Evolutionary conservation across 2,329 filamentous ascomycete genomes (phyloP).

Genomic region (Peltaster fructicola): DNA sequence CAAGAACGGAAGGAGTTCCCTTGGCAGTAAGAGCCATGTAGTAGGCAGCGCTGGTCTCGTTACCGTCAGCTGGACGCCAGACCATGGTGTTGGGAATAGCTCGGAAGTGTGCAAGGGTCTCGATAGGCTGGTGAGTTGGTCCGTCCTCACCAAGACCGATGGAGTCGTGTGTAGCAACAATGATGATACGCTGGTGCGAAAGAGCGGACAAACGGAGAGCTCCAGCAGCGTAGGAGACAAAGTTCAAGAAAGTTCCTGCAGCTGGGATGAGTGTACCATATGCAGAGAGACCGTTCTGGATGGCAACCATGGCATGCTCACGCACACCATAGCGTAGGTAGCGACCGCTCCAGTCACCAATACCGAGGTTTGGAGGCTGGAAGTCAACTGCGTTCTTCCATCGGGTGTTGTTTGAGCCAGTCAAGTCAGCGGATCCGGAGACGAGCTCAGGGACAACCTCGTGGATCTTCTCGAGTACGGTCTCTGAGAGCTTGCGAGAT

Average conservation of each 20-base stretch:
- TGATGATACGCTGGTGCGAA: constrained; percentile 79
- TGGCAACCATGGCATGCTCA: constrained; percentile 81
- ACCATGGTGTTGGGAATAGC: constrained; percentile 98
- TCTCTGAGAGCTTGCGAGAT: constrained; percentile 92
- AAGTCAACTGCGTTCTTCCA: constrained; percentile 97
- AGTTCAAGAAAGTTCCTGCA: constrained; percentile 96
- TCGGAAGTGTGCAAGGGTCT: constrained; percentile 96
- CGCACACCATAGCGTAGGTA: constrained; percentile 88
- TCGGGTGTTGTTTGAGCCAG: constrained; percentile 93
- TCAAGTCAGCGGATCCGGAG: constrained; percentile 93
- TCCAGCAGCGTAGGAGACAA: constrained; percentile 93
- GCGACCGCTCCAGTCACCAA: constrained; percentile 79
- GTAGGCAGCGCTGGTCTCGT: constrained; percentile 96
- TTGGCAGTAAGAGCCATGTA: constrained; percentile 84
- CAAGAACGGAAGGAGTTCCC: constrained; percentile 80
- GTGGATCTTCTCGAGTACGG: constrained; percentile 77
- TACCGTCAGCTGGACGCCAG: constrained; percentile 95
- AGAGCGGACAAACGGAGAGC: constrained; percentile 86
- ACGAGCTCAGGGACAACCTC: constrained; percentile 70
- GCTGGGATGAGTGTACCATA: constrained; percentile 93
- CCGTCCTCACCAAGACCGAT: constrained; percentile 98
- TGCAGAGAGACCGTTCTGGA: constrained; percentile 86
- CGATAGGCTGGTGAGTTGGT: constrained; percentile 96
- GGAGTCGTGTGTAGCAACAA: constrained; percentile 95
- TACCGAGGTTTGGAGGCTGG: constrained; percentile 70